Conservation (phyloP, 345 rosid genomes). For the Lagerstroemia speciosa region DNA sequence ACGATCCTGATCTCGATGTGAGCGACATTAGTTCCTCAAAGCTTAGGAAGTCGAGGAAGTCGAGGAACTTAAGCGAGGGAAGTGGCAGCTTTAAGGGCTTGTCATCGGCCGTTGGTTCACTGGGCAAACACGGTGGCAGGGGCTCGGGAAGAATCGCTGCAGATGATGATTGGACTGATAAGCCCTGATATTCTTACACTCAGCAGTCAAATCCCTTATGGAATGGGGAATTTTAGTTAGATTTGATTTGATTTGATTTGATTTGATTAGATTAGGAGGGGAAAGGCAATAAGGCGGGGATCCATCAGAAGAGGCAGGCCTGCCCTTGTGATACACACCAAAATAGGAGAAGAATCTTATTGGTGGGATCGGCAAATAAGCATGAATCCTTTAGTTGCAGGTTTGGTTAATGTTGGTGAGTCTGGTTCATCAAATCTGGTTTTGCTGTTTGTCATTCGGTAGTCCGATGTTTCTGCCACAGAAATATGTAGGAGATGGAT, state of each 20-base stretch:
- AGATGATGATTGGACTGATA: constrained; percentile 51
- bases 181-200: constrained; percentile 22
- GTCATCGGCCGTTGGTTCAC: constrained; percentile 53
- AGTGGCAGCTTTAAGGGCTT: constrained; percentile 94
- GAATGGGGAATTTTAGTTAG: not conserved
- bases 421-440: constrained; percentile 3
- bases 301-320: not conserved
- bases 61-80: constrained; percentile 68
- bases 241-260: not conserved
- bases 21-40: constrained; percentile 52
- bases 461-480: not conserved
- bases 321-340: not conserved
- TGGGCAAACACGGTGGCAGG: constrained; percentile 58
- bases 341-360: not conserved
- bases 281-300: not conserved
- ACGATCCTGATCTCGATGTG: constrained; percentile 41
- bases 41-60: constrained; percentile 54
- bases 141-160: constrained; percentile 67
- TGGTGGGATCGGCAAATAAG: constrained; percentile 7
- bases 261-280: not conserved
- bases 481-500: constrained; percentile 8
- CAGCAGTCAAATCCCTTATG: not conserved
- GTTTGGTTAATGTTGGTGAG: constrained; percentile 9
- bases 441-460: not conserved
- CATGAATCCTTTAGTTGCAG: constrained; percentile 10